Conservation (phyloP, 202 grass and related monocot species). For the Panicum hallii region DNA sequence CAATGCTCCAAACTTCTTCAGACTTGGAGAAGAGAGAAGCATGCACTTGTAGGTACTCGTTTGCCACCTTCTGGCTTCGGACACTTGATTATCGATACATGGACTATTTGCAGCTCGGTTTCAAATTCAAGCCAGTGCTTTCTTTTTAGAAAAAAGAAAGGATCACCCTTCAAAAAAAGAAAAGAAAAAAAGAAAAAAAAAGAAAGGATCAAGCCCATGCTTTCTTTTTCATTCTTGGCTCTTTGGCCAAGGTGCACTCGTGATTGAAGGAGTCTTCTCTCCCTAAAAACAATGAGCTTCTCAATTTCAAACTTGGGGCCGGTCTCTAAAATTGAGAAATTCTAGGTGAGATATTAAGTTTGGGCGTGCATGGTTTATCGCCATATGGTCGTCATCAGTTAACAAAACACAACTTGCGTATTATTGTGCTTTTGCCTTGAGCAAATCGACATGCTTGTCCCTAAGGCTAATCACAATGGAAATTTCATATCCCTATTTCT, state of each 20-base stretch:
- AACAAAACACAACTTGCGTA: not conserved
- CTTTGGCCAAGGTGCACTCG: not conserved
- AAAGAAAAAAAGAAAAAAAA: too few relatives aligned
- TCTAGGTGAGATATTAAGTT: not conserved
- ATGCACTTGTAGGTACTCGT: not conserved
- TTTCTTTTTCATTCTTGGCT: not conserved
- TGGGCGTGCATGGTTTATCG: not conserved
- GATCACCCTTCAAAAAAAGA: too few relatives aligned
- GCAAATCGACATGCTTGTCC: not conserved
- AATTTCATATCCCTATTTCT: too few relatives aligned
- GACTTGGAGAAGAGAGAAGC: not conserved
- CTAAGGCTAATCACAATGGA: too few relatives aligned
- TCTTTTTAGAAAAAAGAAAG: too few relatives aligned
- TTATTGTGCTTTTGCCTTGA: not conserved
- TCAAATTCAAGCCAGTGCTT: not conserved
- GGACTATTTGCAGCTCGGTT: not conserved
- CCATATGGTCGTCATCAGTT: not conserved
- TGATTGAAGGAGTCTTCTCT: not conserved
- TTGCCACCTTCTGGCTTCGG: not conserved
- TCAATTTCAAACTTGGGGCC: not conserved
- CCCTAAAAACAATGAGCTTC: not conserved
- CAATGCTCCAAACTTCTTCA: conserved; percentile 21
- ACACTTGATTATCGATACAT: not conserved
- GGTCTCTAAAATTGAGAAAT: not conserved
- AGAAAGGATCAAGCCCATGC: too few relatives aligned